A percentile compares a stretch with the other conserved stretches of the same genome.
Evolutionary conservation across 129 eudicot species (phyloP).

Genomic region (Rutidosis leptorrhynchoides): DNA sequence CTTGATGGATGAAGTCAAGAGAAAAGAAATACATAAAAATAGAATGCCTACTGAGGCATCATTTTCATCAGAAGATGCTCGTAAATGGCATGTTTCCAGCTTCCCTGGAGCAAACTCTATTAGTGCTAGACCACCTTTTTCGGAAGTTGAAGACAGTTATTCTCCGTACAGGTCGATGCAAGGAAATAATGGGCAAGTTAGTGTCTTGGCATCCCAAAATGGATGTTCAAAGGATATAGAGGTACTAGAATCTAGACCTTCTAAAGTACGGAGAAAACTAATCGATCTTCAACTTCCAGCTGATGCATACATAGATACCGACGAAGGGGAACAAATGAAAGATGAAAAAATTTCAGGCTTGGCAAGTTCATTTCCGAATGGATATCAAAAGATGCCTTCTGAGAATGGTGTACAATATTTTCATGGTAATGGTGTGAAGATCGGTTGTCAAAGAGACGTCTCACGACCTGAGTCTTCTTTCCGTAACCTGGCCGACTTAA

Average conservation of each 20-base stretch:
- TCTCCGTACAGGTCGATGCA: conserved; percentile 57
- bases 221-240: conserved; percentile 49
- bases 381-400: too few species aligned
- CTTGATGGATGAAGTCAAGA: conserved; percentile 72
- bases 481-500: too few species aligned
- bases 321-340: conserved; percentile 43
- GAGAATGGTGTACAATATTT: too few species aligned
- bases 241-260: conserved; percentile 53
- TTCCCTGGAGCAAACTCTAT: conserved; percentile 40
- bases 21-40: conserved; percentile 41
- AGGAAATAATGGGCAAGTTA: too few species aligned
- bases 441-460: too few species aligned
- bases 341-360: conserved; percentile 29
- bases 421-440: too few species aligned
- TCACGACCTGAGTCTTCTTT: too few species aligned
- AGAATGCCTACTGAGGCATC: conserved; percentile 52
- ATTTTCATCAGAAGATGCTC: conserved; percentile 59
- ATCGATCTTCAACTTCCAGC: conserved; percentile 80
- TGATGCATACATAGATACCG: conserved; percentile 50
- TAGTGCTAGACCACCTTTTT: conserved; percentile 42
- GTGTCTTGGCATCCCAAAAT: too few species aligned
- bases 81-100: conserved; percentile 49
- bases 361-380: too few species aligned
- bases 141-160: conserved; percentile 41
- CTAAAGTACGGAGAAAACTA: conserved; percentile 61